These are phyloP conservation scores for Yamadazyma buinensis DNA, from an alignment of 1,139 yeast genomes.

Conservation along the genomic window DNA sequence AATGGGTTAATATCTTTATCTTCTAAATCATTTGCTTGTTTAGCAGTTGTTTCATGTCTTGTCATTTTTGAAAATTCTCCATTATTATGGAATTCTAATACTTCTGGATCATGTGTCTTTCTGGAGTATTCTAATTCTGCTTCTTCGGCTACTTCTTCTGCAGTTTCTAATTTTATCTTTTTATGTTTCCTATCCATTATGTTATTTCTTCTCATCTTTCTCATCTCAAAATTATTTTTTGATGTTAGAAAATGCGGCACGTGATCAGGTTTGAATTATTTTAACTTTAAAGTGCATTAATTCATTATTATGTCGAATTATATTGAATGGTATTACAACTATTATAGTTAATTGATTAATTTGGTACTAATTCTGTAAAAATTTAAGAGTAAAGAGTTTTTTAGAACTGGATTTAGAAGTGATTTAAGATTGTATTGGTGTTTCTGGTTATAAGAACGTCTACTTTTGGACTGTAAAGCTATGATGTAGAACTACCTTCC, in stretches of 20 bases:
- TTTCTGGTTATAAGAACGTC: too few relatives aligned
- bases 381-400: too few relatives aligned
- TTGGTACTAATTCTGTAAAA: too few relatives aligned
- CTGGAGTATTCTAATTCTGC: slow-evolving; percentile 4
- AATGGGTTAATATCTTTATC: slow-evolving; percentile 69
- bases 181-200: slow-evolving; percentile 8
- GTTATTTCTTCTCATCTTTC: neutral
- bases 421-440: too few relatives aligned
- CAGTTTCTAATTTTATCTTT: slow-evolving; percentile 14
- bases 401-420: too few relatives aligned
- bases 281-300: too few relatives aligned
- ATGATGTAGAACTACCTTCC: too few relatives aligned
- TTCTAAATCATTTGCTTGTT: slow-evolving; percentile 64
- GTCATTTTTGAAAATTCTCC: slow-evolving; percentile 55
- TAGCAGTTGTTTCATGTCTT: slow-evolving; percentile 72
- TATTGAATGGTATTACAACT: too few relatives aligned
- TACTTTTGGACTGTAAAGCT: too few relatives aligned
- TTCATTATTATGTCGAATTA: too few relatives aligned
- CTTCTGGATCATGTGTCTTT: slow-evolving; percentile 2
- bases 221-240: slow-evolving; percentile 1
- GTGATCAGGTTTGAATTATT: too few relatives aligned
- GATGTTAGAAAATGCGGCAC: neutral
- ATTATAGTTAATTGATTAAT: too few relatives aligned
- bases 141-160: slow-evolving; percentile 9
- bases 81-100: slow-evolving; percentile 29